phyloP scores from a whole-genome alignment of 176 grass and related monocot genomes.

The Eleusine indica region DNA sequence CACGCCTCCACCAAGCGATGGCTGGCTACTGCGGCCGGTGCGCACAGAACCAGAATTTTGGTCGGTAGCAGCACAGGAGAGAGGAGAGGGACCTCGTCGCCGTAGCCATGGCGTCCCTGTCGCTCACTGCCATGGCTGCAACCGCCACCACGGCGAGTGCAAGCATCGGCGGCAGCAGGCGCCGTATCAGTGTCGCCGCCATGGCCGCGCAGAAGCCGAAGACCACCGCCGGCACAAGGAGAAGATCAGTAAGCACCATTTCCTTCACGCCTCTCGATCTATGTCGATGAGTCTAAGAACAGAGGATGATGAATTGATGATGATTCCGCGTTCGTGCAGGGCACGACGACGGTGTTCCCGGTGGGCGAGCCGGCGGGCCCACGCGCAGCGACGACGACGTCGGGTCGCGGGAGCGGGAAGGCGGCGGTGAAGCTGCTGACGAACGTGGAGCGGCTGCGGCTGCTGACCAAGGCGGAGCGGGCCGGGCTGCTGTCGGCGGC shows the following conservation, averaged over 20 bases:
- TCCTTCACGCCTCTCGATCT: background rate
- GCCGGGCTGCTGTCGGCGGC: slow-evolving; percentile 83
- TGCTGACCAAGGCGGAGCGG: slow-evolving; percentile 93
- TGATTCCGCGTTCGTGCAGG: slow-evolving; percentile 21
- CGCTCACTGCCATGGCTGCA: background rate
- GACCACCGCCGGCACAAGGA: slow-evolving; percentile 38
- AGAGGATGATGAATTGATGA: background rate
- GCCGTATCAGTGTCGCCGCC: slow-evolving; percentile 31
- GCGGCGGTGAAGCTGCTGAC: slow-evolving; percentile 74
- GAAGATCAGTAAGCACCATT: slow-evolving; percentile 38
- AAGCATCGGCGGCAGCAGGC: background rate
- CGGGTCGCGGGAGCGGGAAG: background rate
- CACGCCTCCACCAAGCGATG: slow-evolving; percentile 3
- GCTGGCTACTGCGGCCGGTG: background rate
- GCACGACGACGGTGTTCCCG: slow-evolving; percentile 85
- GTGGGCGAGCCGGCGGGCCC: slow-evolving; percentile 65
- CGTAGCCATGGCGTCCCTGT: slow-evolving; percentile 40
- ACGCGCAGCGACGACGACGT: background rate
- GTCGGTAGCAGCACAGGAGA: background rate
- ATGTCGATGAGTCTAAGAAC: background rate
- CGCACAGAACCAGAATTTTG: background rate
- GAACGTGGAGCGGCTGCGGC: slow-evolving; percentile 91
- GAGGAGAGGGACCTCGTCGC: background rate
- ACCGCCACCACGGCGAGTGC: slow-evolving; percentile 1
- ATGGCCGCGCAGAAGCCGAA: slow-evolving; percentile 48